Base-by-base conservation (phyloP, 306 rosid genomes). In the Quillaja saponaria region DNA sequence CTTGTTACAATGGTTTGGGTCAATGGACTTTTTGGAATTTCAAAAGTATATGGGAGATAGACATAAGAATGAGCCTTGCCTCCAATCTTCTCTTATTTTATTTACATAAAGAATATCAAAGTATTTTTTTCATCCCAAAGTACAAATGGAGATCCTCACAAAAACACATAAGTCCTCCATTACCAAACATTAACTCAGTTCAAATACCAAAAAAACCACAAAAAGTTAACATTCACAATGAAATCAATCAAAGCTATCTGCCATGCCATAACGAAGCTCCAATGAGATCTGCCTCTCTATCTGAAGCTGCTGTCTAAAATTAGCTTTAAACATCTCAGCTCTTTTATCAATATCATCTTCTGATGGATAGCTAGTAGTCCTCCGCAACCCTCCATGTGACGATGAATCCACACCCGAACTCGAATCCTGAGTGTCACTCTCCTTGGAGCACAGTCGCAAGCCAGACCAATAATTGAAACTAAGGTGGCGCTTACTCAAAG, bases 231-330 rank as follows among this genome's bases (percentile, higher is more conserved):
- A 0, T 0, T 71, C 60, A 71, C 6, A 82, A 79, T 63, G 82
- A 80, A 1, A 13, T 21, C 37, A 51, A 28, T 17, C 53, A 49
- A 58, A 85, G 72, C 87, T 79, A 56, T 60, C 67, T 35, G 53
- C 80, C 16, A 74, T 60, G 45, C 72, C 8, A 51, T 86, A 86
- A 0, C 79, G 82, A 7, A 92, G 82, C 75, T 92, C 77, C 51
- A 89, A 64, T 0, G 94, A 88, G 15, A 86, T 67, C 55, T 92
- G 99, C 16, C 96, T 77, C 57, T 92, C 99, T 13, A 92, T 58
- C 58, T 11, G 74, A 81, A 92, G 95, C 51, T 85, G 95, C 1
- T 69, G 74, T 21, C 84, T 71, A 73, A 92, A 92, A 48, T 85
- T 92, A 18, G 72, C 55, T 0, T 89, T 92, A 40, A 92, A 92